Evolutionary conservation across 108 stramenopile genomes (phyloP).

Genomic region (Cyclotella cryptica): DNA sequence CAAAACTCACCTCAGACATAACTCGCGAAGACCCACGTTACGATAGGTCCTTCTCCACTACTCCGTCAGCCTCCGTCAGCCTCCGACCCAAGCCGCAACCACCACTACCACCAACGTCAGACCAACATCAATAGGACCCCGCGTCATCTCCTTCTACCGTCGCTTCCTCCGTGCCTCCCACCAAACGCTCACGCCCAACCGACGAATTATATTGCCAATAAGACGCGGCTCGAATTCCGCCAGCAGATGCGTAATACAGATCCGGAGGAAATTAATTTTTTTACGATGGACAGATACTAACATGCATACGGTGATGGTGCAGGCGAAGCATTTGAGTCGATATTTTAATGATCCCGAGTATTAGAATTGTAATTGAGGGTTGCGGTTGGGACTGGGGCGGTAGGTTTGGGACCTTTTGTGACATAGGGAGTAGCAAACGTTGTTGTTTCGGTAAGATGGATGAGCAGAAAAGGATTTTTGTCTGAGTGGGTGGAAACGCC

Average conservation of each 20-base stretch:
- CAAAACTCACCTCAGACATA: no score
- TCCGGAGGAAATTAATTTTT: slow-evolving; percentile 76
- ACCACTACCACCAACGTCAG: no score
- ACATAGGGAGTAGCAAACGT: no score
- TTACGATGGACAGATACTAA: slow-evolving; percentile 86
- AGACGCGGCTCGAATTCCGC: slow-evolving; percentile 69
- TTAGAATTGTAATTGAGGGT: slow-evolving; percentile 41
- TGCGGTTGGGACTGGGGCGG: no score
- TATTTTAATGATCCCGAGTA: slow-evolving; percentile 52
- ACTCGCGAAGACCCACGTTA: no score
- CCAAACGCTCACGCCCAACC: slow-evolving; percentile 89
- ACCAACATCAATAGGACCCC: neutral
- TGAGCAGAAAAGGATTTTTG: no score
- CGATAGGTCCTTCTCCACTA: no score
- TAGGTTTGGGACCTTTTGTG: no score
- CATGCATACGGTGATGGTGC: slow-evolving; percentile 84
- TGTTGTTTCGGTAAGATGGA: no score
- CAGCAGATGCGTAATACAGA: slow-evolving; percentile 64
- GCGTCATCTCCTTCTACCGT: slow-evolving; percentile 81
- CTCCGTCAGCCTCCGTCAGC: no score
- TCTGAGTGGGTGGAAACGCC: no score
- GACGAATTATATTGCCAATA: slow-evolving; percentile 79
- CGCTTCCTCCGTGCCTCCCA: slow-evolving; percentile 78
- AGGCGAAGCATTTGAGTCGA: slow-evolving; percentile 83
- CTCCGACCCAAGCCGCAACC: no score